Percentiles rank a stretch among this genome's conserved stretches.
These are phyloP conservation scores for Lenwebbia sp. DNA, from an alignment of 345 rosid species.

Conservation along the genomic window DNA sequence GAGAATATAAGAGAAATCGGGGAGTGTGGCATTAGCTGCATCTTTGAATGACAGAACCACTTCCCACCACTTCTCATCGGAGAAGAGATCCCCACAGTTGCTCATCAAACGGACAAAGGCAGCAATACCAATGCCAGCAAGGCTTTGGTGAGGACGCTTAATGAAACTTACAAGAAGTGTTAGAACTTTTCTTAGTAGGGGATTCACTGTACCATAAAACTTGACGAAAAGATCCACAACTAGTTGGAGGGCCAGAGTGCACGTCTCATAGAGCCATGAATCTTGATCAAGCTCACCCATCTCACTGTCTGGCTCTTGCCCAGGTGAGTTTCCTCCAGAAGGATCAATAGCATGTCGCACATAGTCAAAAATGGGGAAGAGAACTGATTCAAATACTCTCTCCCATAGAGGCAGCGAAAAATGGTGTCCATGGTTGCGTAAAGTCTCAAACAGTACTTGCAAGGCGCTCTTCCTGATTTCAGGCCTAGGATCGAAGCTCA, in stretches of 20 bases:
- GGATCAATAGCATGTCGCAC: slow-evolving; percentile 99
- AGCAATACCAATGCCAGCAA: slow-evolving; percentile 97
- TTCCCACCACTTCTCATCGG: slow-evolving; percentile 90
- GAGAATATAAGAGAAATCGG: slow-evolving; percentile 62
- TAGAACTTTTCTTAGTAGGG: slow-evolving; percentile 77
- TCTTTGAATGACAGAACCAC: slow-evolving; percentile 83
- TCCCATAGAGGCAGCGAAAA: slow-evolving; percentile 88
- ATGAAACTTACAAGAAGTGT: slow-evolving; percentile 82
- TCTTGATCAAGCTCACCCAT: slow-evolving; percentile 81
- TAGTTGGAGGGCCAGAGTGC: slow-evolving; percentile 95
- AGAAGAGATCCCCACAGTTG: slow-evolving; percentile 80
- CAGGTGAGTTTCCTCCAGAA: slow-evolving; percentile 58
- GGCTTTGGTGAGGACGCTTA: slow-evolving; percentile 97
- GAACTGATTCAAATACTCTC: slow-evolving; percentile 77
- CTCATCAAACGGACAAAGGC: slow-evolving; percentile 98
- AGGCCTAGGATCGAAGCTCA: slow-evolving; percentile 96
- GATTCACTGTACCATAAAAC: slow-evolving; percentile 86
- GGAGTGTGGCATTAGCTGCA: slow-evolving; percentile 77
- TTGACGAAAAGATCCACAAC: slow-evolving; percentile 98
- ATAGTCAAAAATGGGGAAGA: slow-evolving; percentile 96
- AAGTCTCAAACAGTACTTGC: slow-evolving; percentile 81
- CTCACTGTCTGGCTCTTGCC: slow-evolving; percentile 47
- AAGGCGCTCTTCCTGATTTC: slow-evolving; percentile 95
- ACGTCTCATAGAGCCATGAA: slow-evolving; percentile 99
- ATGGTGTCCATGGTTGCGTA: slow-evolving; percentile 92